These are phyloP conservation scores for Trichoderma citrinoviride DNA, from an alignment of 2,329 filamentous ascomycete species.

Conservation along the genomic window DNA sequence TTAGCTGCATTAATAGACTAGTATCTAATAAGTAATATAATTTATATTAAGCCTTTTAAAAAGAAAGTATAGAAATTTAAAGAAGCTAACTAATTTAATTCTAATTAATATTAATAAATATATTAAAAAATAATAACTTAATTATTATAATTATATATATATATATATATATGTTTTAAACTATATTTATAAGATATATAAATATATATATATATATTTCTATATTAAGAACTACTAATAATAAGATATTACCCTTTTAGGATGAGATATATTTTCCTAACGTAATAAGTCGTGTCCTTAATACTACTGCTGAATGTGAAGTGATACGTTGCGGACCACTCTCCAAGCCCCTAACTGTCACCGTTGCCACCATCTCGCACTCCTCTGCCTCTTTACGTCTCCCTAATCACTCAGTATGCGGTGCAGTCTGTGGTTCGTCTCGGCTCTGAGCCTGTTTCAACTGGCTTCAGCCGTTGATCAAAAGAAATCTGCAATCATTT, in stretches of 20 bases:
- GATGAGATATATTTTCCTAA: neutral
- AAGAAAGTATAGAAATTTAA: neutral
- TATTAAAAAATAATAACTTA: too few relatives aligned
- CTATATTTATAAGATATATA: neutral
- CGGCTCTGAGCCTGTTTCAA: conserved; percentile 57
- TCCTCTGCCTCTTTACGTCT: too few relatives aligned
- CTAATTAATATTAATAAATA: too few relatives aligned
- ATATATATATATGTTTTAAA: too few relatives aligned
- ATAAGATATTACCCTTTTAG: neutral
- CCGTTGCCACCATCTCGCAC: neutral
- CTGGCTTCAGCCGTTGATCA: conserved; percentile 61
- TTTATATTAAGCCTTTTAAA: neutral
- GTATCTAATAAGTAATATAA: too few relatives aligned
- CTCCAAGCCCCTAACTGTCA: neutral
- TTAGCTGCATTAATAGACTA: too few relatives aligned
- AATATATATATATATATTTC: neutral
- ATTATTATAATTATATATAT: too few relatives aligned
- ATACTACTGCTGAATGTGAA: neutral
- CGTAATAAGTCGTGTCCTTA: too few relatives aligned
- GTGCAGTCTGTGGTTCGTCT: conserved; percentile 51
- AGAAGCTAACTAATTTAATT: too few relatives aligned
- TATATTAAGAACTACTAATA: neutral
- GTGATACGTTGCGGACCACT: neutral
- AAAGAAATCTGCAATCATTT: conserved; percentile 74
- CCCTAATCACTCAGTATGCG: conserved; percentile 55